phyloP scores from a whole-genome alignment of 208 protist genomes.

The Blastocrithidia nonstop region DNA sequence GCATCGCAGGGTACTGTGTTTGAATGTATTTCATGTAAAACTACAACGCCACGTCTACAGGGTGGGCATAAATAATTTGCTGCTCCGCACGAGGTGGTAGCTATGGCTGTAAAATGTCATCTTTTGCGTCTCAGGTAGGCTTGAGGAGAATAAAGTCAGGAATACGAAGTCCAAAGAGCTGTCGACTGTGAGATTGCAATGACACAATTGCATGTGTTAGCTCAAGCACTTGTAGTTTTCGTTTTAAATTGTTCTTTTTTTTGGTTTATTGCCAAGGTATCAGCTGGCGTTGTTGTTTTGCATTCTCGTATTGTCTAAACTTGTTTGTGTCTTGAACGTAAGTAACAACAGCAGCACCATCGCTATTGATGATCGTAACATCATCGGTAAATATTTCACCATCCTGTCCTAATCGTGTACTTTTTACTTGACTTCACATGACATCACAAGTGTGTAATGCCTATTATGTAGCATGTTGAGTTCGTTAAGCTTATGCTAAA shows the following conservation, averaged over 20 bases:
- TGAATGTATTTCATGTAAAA: constrained; percentile 48
- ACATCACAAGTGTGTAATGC: constrained; percentile 37
- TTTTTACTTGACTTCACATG: too few relatives aligned
- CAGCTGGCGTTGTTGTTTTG: background rate
- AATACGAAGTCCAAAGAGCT: constrained; percentile 67
- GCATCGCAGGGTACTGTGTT: constrained; percentile 35
- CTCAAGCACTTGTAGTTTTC: constrained; percentile 22
- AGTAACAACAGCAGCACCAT: constrained; percentile 1
- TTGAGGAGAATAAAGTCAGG: constrained; percentile 60
- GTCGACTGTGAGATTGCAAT: constrained; percentile 63
- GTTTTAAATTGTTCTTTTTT: too few relatives aligned
- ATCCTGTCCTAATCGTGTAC: too few relatives aligned
- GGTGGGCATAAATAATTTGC: constrained; percentile 10
- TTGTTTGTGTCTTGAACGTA: background rate
- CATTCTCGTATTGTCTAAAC: background rate
- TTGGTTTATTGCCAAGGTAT: background rate
- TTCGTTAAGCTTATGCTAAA: constrained; percentile 67
- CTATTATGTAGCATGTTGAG: constrained; percentile 39
- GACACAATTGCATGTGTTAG: constrained; percentile 44
- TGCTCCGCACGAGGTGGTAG: constrained; percentile 24
- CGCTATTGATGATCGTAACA: too few relatives aligned
- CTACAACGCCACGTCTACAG: constrained; percentile 37
- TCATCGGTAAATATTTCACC: too few relatives aligned
- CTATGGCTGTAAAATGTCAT: constrained; percentile 52
- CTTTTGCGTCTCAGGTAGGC: constrained; percentile 28